These are phyloP conservation scores for Phaeosphaeriaceae sp. DNA, from an alignment of 2,329 filamentous ascomycete species.

Conservation along the genomic window DNA sequence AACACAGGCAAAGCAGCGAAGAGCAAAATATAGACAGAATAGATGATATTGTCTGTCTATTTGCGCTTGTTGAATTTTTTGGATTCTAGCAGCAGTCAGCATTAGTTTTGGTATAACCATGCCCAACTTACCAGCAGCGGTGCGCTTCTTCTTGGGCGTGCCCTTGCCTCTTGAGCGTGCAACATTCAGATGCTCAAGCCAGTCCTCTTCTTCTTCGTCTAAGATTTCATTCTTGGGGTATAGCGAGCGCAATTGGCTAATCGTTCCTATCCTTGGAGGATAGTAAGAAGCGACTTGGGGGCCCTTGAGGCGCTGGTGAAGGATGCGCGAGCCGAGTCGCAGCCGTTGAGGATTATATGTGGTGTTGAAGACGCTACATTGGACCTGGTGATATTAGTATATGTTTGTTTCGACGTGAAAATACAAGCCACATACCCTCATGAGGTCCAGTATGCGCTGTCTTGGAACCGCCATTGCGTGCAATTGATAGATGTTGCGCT, in stretches of 20 bases:
- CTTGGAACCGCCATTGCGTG: constrained; percentile 59
- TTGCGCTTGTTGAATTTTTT: constrained; percentile 57
- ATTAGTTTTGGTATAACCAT: background rate
- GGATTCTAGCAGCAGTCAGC: constrained; percentile 43
- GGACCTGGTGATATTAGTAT: constrained; percentile 62
- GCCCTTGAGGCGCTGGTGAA: constrained; percentile 87
- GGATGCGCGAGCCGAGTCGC: constrained; percentile 88
- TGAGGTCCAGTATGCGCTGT: constrained; percentile 67
- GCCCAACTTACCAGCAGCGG: constrained; percentile 52
- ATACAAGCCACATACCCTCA: constrained; percentile 67
- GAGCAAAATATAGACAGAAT: constrained; percentile 24
- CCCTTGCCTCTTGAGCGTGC: constrained; percentile 74
- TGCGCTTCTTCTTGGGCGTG: constrained; percentile 87
- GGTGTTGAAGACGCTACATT: constrained; percentile 90
- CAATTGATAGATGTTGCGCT: constrained; percentile 5
- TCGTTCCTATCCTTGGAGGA: constrained; percentile 73
- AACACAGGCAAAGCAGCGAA: constrained; percentile 12
- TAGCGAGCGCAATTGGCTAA: constrained; percentile 74
- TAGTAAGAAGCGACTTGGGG: constrained; percentile 87
- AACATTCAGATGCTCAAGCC: constrained; percentile 70
- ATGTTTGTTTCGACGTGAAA: background rate
- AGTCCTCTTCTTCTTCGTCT: constrained; percentile 79
- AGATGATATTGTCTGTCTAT: constrained; percentile 16
- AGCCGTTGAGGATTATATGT: constrained; percentile 85
- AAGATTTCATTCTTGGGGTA: constrained; percentile 73